Evolutionary conservation across 2,329 filamentous ascomycete genomes (phyloP), one percentile per base, ranked within the genome.

Genomic region (Cordyceps cateniannulata): DNA sequence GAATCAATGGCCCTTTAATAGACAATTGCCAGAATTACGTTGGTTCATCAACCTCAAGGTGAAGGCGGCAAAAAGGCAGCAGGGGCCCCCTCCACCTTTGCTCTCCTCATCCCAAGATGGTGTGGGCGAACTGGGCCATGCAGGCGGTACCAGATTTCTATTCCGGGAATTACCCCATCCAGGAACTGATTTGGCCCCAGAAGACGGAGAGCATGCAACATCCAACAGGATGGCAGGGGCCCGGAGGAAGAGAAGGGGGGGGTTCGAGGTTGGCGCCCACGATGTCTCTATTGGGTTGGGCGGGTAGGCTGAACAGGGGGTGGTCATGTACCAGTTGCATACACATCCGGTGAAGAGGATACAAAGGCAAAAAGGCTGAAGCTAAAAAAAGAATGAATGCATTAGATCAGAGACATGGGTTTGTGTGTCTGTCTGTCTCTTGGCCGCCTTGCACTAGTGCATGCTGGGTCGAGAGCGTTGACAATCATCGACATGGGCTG

Each of bases 1-100:
- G 55, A 38, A 51, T 51, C 45, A 32, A 59, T 51, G 6, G 35
- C 32, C 32, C 55, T 59, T 59, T 59, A 51, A 59, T 59, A 59
- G 45, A 40, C 4, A 8, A 8, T 59, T 6, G 47, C 20, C 29
- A 29, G 24, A 22, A 25, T 45, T 5, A n/a, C 9, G 57, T 52
- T 59, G 48, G 48, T 59, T 52, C 35, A 44, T 52, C n/a, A 29
- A 10, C 44, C 42, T n/a, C 55, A 42, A 50, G 55, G 35, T 59
- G 25, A 42, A 51, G 55, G 47, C 55, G 55, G 55, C 48, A 44
- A 59, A 35, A 40, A 25, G 48, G 47, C 48, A 32, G 32, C 12
- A 16, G 25, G n/a, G 7, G 42, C 35, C 35, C 14, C 7, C n/a
- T n/a, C 12, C 9, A 25, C 45, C 48, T 5, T 16, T 35, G 32